A percentile compares a stretch with the other conserved stretches of the same genome.
Evolutionary conservation across 345 rosid species (phyloP).

Genomic region (Trapa bicornis): DNA sequence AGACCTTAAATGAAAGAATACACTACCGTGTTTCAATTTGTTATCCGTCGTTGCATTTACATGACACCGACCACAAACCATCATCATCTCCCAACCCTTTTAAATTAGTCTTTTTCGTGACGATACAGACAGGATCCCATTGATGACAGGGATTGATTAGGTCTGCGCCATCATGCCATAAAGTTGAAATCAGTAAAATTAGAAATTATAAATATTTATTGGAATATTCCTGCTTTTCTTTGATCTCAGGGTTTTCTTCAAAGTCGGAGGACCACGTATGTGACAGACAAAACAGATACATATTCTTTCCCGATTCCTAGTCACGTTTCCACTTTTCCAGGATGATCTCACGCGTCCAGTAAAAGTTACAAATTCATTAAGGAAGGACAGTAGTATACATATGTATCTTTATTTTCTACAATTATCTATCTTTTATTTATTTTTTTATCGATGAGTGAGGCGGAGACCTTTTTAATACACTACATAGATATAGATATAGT

Average conservation of each 20-base stretch:
- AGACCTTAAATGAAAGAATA: too few relatives aligned
- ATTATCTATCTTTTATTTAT: too few relatives aligned
- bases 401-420: too few relatives aligned
- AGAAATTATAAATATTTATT: too few relatives aligned
- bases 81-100: too few relatives aligned
- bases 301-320: not conserved
- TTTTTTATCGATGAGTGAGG: too few relatives aligned
- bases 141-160: conserved; percentile 2
- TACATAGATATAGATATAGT: too few relatives aligned
- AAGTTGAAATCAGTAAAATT: not conserved
- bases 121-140: too few relatives aligned
- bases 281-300: not conserved
- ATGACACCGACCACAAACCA: not conserved
- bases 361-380: not conserved
- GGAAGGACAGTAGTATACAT: not conserved
- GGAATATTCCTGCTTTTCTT: not conserved
- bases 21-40: not conserved
- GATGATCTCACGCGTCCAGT: not conserved
- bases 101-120: not conserved
- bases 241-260: not conserved
- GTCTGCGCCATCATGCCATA: not conserved
- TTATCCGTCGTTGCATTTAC: not conserved
- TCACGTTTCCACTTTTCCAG: not conserved
- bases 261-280: not conserved
- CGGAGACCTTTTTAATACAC: too few relatives aligned